Base-by-base conservation (phyloP, 345 rosid species). In the Bretschneidera sinensis region DNA sequence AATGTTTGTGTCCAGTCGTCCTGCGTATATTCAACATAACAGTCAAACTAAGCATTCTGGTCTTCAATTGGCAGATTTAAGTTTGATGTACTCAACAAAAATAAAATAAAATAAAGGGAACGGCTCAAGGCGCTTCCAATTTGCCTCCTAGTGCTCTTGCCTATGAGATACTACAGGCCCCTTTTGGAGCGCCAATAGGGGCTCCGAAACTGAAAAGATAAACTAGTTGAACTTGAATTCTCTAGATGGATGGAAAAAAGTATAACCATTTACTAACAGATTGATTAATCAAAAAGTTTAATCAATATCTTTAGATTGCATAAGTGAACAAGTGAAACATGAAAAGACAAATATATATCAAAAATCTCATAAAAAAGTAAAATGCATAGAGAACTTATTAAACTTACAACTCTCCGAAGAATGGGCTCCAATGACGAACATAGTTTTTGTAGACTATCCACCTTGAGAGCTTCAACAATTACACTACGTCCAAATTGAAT, bases 361-460 rank as follows among this genome's bases (percentile, higher is more conserved):
- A 9, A 22, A 55, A 51, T 5, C 25, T 15, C 28, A 51, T 43
- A 51, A n/a, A 47, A 51, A 55, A 33, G 13, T 62, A 24, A 65
- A 56, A 61, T 11, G 1, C 52, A 48, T 14, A 24, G 1, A 43
- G 0, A 14, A 53, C 25, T 24, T 18, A n/a, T 48, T 51, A 23
- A 51, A 31, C 92, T 82, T 77, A 89, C 99, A 76, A 94, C 96
- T 69, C 95, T 78, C 1, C 99, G 95, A 66, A 94, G 95, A 68
- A 94, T 83, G 6, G 99, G 97, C 79, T 94, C 99, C 76, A 94
- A 70, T 55, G 99, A 88, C 0, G 99, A 90, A 75, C 96, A 94
- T 64, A 94, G 88, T 78, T 90, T 94, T 67, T 94, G 97, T 63
- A 94, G 76, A 73, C 97, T 84, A 68, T 94, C 99, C 78, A 94